Evolutionary conservation across 805 yeast genomes (phyloP).

Genomic region (Teunomyces pallodes): DNA sequence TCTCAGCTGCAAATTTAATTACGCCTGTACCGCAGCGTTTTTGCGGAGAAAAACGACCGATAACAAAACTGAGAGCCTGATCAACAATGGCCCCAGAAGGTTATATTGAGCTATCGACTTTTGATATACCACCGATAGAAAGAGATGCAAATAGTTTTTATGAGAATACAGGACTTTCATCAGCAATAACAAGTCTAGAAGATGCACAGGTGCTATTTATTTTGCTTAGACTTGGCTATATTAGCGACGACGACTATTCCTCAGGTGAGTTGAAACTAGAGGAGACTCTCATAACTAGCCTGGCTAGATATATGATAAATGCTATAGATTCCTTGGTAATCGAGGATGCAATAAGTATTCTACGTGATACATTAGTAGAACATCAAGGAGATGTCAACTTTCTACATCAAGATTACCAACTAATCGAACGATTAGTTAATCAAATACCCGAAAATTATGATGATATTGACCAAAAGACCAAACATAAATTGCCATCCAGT

Average conservation of each 20-base stretch:
- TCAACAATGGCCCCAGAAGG: neutral
- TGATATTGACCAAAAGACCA: neutral
- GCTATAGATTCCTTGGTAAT: slow-evolving; percentile 23
- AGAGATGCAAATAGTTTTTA: neutral
- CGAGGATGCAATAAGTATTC: slow-evolving; percentile 27
- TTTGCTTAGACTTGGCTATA: slow-evolving; percentile 9
- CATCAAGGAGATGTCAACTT: slow-evolving; percentile 36
- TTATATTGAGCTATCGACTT: slow-evolving; percentile 6
- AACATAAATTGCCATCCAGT: neutral
- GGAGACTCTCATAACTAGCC: slow-evolving; percentile 3
- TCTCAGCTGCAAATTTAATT: neutral
- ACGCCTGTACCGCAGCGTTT: neutral
- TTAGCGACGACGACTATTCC: slow-evolving; percentile 10
- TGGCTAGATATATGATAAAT: slow-evolving; percentile 25
- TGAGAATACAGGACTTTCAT: neutral
- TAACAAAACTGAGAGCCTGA: neutral
- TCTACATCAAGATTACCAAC: slow-evolving; percentile 30
- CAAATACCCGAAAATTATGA: slow-evolving; percentile 16
- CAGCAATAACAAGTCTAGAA: neutral
- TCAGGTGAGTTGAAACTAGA: neutral
- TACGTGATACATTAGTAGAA: slow-evolving; percentile 35
- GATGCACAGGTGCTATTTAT: slow-evolving; percentile 5
- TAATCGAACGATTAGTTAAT: slow-evolving; percentile 27
- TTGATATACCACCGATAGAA: neutral
- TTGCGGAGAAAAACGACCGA: neutral